phyloP scores from a whole-genome alignment of 352 stramenopile species.

The Saprolegnia parasitica region DNA sequence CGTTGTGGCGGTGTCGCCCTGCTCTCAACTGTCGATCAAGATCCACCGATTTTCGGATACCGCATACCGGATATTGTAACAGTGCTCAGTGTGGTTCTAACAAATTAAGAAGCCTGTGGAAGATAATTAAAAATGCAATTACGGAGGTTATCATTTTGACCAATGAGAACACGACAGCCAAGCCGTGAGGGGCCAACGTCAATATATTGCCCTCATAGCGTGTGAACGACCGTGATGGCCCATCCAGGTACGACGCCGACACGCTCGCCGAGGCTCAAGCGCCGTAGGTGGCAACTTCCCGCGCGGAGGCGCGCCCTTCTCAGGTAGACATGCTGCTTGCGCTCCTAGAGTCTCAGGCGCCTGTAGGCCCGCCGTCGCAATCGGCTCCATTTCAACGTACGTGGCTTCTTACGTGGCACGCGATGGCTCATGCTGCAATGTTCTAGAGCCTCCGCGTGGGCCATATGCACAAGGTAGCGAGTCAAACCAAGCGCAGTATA shows the following conservation, averaged over 20 bases:
- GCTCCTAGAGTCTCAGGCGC: background rate
- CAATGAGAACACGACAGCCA: conserved; percentile 1
- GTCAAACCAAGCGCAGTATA: background rate
- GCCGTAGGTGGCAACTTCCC: background rate
- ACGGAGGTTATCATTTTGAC: background rate
- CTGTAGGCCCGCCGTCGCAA: conserved; percentile 8
- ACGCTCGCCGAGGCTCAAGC: background rate
- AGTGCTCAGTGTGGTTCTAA: background rate
- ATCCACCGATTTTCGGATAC: too few species aligned
- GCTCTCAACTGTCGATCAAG: too few species aligned
- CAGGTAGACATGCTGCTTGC: background rate
- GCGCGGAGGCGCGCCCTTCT: conserved; percentile 6
- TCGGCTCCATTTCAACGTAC: background rate
- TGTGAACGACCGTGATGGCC: conserved; percentile 14
- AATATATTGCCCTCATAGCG: conserved; percentile 10
- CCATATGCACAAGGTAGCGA: conserved; percentile 13
- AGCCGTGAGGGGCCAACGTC: background rate
- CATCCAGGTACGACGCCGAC: background rate
- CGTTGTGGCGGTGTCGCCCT: too few species aligned
- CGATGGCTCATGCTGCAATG: background rate
- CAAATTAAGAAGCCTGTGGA: background rate
- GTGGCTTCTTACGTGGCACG: background rate
- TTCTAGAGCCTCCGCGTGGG: background rate
- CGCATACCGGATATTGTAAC: background rate
- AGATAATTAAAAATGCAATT: background rate